Conservation (phyloP, 2,329 filamentous ascomycete species). For the Aspergillus melleus region DNA sequence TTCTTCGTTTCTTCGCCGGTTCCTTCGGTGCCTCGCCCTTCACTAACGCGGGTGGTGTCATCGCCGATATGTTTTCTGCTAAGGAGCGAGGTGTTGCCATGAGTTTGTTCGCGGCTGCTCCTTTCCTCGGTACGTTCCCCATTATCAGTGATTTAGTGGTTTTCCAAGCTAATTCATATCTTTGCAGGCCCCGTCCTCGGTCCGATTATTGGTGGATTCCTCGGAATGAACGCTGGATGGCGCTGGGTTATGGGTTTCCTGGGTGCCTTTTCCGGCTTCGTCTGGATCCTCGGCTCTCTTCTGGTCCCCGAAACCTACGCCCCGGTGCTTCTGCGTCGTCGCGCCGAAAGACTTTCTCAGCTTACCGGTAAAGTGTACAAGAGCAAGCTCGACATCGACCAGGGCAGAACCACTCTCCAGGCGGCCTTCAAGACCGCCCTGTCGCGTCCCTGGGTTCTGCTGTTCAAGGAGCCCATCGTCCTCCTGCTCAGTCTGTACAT, state of each 20-base stretch:
- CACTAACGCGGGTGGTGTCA: conserved; percentile 63
- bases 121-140: conserved; percentile 55
- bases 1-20: conserved; percentile 68
- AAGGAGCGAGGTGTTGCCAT: conserved; percentile 58
- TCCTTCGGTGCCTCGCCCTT: conserved; percentile 62
- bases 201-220: conserved; percentile 67
- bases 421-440: conserved; percentile 50
- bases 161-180: neutral
- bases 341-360: conserved; percentile 50
- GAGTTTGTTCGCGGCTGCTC: conserved; percentile 65
- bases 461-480: conserved; percentile 54
- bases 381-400: conserved; percentile 41
- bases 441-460: conserved; percentile 49
- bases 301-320: conserved; percentile 45
- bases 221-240: conserved; percentile 65
- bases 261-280: conserved; percentile 61
- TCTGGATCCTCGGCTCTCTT: conserved; percentile 47
- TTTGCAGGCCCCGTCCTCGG: conserved; percentile 56
- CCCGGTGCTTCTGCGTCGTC: conserved; percentile 53
- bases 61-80: conserved; percentile 61
- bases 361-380: conserved; percentile 51
- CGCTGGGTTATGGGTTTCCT: conserved; percentile 67
- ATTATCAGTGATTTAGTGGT: neutral
- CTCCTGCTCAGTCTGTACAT: conserved; percentile 52
- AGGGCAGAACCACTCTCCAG: conserved; percentile 42